A percentile compares a stretch with the other conserved stretches of the same genome.
phyloP scores from a whole-genome alignment of 2,329 filamentous ascomycete genomes.

The Aspergillus transmontanensis region DNA sequence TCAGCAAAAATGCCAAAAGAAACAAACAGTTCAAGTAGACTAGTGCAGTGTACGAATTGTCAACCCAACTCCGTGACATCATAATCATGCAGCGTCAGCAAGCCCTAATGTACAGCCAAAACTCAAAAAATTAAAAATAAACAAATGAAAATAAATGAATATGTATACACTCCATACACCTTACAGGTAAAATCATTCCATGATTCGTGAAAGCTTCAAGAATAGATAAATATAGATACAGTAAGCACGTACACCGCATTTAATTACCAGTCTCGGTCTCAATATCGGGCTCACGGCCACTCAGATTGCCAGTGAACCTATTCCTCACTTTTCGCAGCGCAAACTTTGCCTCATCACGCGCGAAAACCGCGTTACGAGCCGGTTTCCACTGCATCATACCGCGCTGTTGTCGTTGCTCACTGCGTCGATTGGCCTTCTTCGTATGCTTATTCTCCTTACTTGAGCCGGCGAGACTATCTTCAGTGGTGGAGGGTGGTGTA shows the following conservation, averaged over 20 bases:
- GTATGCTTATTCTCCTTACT: constrained; percentile 14
- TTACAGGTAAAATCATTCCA: background rate
- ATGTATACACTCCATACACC: background rate
- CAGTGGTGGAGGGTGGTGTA: background rate
- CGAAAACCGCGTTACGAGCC: constrained; percentile 81
- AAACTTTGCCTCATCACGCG: constrained; percentile 82
- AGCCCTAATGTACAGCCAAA: background rate
- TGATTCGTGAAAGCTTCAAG: background rate
- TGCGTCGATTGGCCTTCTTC: constrained; percentile 44
- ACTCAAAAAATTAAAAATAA: background rate
- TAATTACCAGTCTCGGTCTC: constrained; percentile 66
- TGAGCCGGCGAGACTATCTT: constrained; percentile 3
- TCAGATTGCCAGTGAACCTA: constrained; percentile 67
- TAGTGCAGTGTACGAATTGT: background rate
- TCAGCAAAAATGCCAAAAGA: background rate
- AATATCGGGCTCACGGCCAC: constrained; percentile 81
- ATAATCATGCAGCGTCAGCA: background rate
- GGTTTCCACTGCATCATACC: constrained; percentile 96
- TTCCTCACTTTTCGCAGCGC: constrained; percentile 75
- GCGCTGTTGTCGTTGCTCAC: constrained; percentile 78
- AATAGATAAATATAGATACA: background rate
- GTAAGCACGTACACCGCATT: background rate
- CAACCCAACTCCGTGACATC: background rate
- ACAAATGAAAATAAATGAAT: background rate
- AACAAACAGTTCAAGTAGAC: background rate